Percentiles rank a stretch among this genome's conserved stretches.
phyloP scores from a whole-genome alignment of 1,139 yeast species.

The Candida mesenterica region DNA sequence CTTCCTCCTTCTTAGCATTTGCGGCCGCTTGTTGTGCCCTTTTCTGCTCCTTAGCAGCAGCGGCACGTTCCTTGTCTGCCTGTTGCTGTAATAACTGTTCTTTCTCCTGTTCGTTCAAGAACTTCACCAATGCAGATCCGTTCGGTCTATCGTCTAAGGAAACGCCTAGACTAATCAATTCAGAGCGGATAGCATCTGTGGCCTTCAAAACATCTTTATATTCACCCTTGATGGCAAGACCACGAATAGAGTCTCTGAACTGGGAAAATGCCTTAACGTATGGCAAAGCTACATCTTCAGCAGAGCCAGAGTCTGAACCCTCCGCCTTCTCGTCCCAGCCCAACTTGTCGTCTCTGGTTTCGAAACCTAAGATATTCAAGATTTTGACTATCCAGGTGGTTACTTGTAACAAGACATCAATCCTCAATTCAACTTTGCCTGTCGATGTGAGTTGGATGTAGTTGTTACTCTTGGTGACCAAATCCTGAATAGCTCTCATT shows the following conservation, averaged over 20 bases:
- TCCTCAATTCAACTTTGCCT: slow-evolving; percentile 48
- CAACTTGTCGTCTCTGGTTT: slow-evolving; percentile 60
- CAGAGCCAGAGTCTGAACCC: slow-evolving; percentile 24
- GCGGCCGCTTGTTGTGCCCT: slow-evolving; percentile 38
- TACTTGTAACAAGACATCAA: slow-evolving; percentile 64
- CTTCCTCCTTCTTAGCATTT: slow-evolving; percentile 61
- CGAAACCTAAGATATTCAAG: slow-evolving; percentile 72
- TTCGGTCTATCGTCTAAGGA: slow-evolving; percentile 86
- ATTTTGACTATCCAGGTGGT: slow-evolving; percentile 72
- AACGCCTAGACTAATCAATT: slow-evolving; percentile 71
- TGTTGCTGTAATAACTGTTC: slow-evolving; percentile 62
- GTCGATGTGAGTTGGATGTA: slow-evolving; percentile 57
- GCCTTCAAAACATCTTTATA: slow-evolving; percentile 52
- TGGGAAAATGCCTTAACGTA: slow-evolving; percentile 72
- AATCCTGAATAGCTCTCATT: slow-evolving; percentile 59
- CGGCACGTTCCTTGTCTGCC: slow-evolving; percentile 54
- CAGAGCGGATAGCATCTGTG: slow-evolving; percentile 44
- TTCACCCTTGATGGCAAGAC: slow-evolving; percentile 67
- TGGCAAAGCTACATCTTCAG: slow-evolving; percentile 75
- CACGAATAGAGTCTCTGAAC: slow-evolving; percentile 81
- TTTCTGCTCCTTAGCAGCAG: slow-evolving; percentile 40
- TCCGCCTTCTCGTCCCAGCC: slow-evolving; percentile 66
- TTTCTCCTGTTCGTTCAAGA: slow-evolving; percentile 68
- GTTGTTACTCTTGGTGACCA: slow-evolving; percentile 68
- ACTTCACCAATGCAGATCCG: slow-evolving; percentile 78